These are phyloP conservation scores for Xylaria flabelliformis DNA, from an alignment of 495 filamentous ascomycete species.

Conservation along the genomic window DNA sequence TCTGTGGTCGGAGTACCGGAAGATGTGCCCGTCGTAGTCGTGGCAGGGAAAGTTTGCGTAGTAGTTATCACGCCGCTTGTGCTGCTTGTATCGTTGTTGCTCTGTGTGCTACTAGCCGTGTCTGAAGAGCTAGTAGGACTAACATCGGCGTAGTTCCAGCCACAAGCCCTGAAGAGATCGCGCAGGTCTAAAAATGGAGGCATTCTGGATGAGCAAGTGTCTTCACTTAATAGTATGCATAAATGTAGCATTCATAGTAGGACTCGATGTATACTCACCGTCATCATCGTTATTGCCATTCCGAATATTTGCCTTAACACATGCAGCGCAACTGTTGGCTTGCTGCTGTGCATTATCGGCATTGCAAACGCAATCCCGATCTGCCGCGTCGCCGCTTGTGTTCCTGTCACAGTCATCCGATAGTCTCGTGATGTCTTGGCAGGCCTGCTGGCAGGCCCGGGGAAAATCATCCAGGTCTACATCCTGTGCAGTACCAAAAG, in stretches of 20 bases:
- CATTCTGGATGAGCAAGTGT: not conserved
- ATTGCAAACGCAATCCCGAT: conserved; percentile 20
- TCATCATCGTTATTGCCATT: conserved; percentile 9
- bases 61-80: not conserved
- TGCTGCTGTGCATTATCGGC: conserved; percentile 8
- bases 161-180: conserved; percentile 7
- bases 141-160: conserved; percentile 11
- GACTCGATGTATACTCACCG: conserved; percentile 2
- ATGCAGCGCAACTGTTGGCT: conserved; percentile 11
- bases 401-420: conserved; percentile 7
- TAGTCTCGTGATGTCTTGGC: conserved; percentile 12
- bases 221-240: not conserved
- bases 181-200: not conserved
- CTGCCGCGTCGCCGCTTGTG: not conserved
- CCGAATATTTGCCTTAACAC: conserved; percentile 4
- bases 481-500: conserved; percentile 12
- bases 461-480: conserved; percentile 18
- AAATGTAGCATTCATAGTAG: not conserved
- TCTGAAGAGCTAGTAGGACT: conserved; percentile 1
- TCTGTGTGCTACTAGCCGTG: conserved; percentile 12
- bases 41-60: not conserved
- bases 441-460: conserved; percentile 13
- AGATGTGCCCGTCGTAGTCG: not conserved
- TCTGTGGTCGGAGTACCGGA: conserved; percentile 2
- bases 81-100: conserved; percentile 3